Base-by-base conservation (phyloP, 495 filamentous ascomycete genomes). In the Penicillium subrubescens region DNA sequence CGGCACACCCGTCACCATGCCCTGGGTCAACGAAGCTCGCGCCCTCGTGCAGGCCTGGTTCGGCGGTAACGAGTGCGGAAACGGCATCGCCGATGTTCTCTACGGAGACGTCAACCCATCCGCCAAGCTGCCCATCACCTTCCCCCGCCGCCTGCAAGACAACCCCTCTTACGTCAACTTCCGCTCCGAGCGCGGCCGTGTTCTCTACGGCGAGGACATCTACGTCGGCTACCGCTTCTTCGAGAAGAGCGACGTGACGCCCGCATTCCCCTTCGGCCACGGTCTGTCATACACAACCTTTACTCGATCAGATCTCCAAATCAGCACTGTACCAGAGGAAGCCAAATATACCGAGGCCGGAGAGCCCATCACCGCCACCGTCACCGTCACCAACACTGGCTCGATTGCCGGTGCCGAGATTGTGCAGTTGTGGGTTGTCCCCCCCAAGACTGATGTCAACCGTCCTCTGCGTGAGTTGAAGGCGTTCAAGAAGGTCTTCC, bases 141-240 rank as follows among this genome's bases (percentile, higher is more conserved):
- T 89, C 76, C 90, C 90, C 3, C 76, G 76, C 33, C 75, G 80
- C 34, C 61, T 90, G 6, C 78, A 89, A 71, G 84, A 92, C 62
- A 91, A 89, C 67, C 90, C 90, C 3, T 83, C 88, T 0, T 93
- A 86, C 71, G 74, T 89, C 62, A 92, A 89, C 70, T 92, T 84
- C 74, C 87, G 89, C 2, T 89, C 89, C 56, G 91, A 94, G 71
- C 86, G 89, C 61, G 79, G 84, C 11, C 82, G 87, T 41, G 88
- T 92, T 5, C 73, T 91, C 15, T 92, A 92, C 64, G 88, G 89
- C 44, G 91, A 94, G 73, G 87, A 87, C 60, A 76, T 94, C 31
- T 93, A 89, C 75, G 87, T 95, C 53, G 91, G 91, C 8, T 95
- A 96, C 71, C 81, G 89, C 7, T 88, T 89, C 75, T 95, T 92